Conservation (phyloP, 2,329 filamentous ascomycete species). For the Drechslerella coelobrocha region DNA sequence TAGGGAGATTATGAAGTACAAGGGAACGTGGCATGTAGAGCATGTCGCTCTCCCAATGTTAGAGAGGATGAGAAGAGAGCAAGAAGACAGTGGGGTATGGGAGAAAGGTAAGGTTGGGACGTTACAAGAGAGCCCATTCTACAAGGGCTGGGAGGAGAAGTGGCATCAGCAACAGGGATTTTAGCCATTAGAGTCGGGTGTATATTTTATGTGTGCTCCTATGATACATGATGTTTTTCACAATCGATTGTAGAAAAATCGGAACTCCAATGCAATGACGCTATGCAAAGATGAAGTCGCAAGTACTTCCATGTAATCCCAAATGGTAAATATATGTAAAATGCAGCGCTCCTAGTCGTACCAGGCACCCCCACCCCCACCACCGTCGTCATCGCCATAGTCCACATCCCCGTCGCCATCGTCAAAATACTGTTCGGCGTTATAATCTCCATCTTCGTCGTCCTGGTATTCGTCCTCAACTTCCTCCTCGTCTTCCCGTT, state of each 20-base stretch:
- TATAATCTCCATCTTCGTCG: conserved; percentile 55
- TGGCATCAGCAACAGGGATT: conserved; percentile 72
- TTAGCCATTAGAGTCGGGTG: conserved; percentile 53
- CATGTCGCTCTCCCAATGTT: conserved; percentile 73
- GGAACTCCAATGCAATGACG: no score
- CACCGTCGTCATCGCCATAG: conserved; percentile 54
- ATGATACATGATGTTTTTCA: no score
- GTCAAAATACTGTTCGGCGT: conserved; percentile 55
- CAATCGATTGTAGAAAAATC: no score
- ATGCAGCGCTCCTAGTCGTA: conserved; percentile 48
- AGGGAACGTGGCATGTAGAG: conserved; percentile 80
- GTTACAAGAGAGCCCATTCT: conserved; percentile 77
- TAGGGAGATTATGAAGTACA: conserved; percentile 75
- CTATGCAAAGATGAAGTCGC: no score
- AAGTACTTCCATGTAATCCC: no score
- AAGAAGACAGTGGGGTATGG: conserved; percentile 69
- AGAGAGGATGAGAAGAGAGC: conserved; percentile 70
- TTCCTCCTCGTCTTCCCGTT: conserved; percentile 52
- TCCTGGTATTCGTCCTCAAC: conserved; percentile 55
- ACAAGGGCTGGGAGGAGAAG: conserved; percentile 76
- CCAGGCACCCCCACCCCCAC: conserved; percentile 48
- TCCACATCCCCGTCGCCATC: conserved; percentile 54
- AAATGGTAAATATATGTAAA: neutral
- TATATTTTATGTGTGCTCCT: neutral
- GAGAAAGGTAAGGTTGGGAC: conserved; percentile 69